Percentiles rank a stretch among this genome's conserved stretches.
Evolutionary conservation across 106 monocot genomes (phyloP).

Genomic region (Acorus calamus): DNA sequence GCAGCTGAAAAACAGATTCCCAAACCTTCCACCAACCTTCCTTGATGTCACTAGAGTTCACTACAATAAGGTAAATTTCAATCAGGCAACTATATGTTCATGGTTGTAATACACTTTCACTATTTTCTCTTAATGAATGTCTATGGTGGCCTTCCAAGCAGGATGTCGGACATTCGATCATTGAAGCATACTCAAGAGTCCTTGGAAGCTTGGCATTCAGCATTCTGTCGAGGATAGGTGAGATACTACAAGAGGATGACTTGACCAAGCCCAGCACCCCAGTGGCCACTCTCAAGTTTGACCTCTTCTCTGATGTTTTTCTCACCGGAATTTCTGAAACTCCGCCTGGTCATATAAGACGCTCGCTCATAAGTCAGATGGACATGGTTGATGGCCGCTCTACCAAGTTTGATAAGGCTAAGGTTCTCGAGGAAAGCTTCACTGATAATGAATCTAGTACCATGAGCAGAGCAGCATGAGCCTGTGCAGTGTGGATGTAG

Average conservation of each 20-base stretch:
- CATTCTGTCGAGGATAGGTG: slow-evolving; percentile 78
- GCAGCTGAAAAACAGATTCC: slow-evolving; percentile 60
- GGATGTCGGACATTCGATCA: slow-evolving; percentile 78
- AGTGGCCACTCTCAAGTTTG: slow-evolving; percentile 61
- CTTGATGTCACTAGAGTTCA: slow-evolving; percentile 71
- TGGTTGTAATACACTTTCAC: no score
- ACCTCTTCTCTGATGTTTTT: slow-evolving; percentile 70
- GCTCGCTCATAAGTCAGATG: slow-evolving; percentile 83
- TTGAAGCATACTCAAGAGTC: slow-evolving; percentile 89
- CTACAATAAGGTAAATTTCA: slow-evolving; percentile 60
- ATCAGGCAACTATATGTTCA: no score
- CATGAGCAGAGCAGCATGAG: no score
- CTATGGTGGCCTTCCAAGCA: slow-evolving; percentile 6
- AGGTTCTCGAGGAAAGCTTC: slow-evolving; percentile 10
- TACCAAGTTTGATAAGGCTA: background rate
- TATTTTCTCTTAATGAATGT: no score
- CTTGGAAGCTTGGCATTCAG: slow-evolving; percentile 69
- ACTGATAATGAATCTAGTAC: slow-evolving; percentile 7
- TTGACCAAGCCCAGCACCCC: slow-evolving; percentile 74
- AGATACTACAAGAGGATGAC: slow-evolving; percentile 85
- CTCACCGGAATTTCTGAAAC: slow-evolving; percentile 79
- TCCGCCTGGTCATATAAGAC: slow-evolving; percentile 60
- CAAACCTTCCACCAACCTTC: slow-evolving; percentile 74
- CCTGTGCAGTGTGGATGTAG: no score
- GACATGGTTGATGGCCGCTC: slow-evolving; percentile 50